Base-by-base conservation (phyloP, 2,329 filamentous ascomycete genomes). In the Trichoderma sp. region DNA sequence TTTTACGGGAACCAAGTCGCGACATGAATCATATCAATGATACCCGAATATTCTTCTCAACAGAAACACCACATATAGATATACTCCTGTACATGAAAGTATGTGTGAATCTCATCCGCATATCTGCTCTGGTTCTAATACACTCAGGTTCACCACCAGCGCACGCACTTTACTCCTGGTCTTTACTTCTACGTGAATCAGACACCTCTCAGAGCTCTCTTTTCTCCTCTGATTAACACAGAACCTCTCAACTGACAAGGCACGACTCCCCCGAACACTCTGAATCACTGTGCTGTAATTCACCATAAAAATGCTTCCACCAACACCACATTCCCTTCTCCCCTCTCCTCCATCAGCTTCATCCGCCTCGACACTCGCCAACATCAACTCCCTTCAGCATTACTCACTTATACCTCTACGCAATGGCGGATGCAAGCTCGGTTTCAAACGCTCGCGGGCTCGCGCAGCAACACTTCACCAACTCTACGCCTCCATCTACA, bases 221-320 rank as follows among this genome's bases (percentile, higher is more conserved):
- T 18, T 15, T 12, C 56, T 60, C 32, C 26, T 24, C 21, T 60
- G 36, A 60, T 56, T 3, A 53, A 47, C 26, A 30, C 24, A 26
- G n/a, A 43, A 68, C 53, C 12, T 18, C 36, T 60, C 4, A 8
- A 11, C 24, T 51, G 65, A 47, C 26, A 4, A 47, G 5, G 7
- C 26, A 43, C 9, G 67, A 63, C 57, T 56, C 43, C 36, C 26
- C 4, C 9, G 30, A 36, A 71, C 39, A 36, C 62, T 47, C 56
- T 71, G 70, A 68, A 71, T 71, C 70, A 71, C 56, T 68, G 70
- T 15, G 8, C n/a, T 24, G 58, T 56, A 39, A 18, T 5, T 32
- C 8, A 43, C 14, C 64, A 71, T 71, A 71, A 53, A 39, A 14
- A 34, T 39, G 15, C 7, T 67, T 61, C 56, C 24, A 3, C 56